Percentiles rank a stretch among this genome's conserved stretches.
These are phyloP conservation scores for Dothideomycetes sp. DNA, from an alignment of 2,329 filamentous ascomycete genomes.

Conservation along the genomic window DNA sequence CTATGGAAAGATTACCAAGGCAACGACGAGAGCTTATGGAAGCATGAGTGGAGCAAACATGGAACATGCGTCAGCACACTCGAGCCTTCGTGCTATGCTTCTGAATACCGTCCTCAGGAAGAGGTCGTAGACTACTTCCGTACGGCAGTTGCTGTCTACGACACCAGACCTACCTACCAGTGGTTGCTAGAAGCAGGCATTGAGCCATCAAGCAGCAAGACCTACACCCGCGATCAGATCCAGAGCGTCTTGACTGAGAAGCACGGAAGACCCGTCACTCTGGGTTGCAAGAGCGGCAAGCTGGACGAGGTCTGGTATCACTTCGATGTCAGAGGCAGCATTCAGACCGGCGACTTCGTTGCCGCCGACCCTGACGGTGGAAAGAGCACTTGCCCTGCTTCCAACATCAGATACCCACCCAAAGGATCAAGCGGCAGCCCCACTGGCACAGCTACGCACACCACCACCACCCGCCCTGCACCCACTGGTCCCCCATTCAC, in stretches of 20 bases:
- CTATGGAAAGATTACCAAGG: slow-evolving; percentile 65
- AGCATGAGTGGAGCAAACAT: slow-evolving; percentile 64
- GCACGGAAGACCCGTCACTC: slow-evolving; percentile 48
- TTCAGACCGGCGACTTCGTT: slow-evolving; percentile 54
- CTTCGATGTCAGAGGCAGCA: slow-evolving; percentile 51
- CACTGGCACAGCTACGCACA: slow-evolving; percentile 23
- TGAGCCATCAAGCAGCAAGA: slow-evolving; percentile 43
- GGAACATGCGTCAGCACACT: slow-evolving; percentile 66
- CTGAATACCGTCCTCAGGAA: slow-evolving; percentile 45
- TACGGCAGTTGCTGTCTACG: slow-evolving; percentile 56
- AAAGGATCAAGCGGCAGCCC: slow-evolving; percentile 35
- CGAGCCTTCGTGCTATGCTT: slow-evolving; percentile 51
- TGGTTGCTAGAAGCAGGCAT: slow-evolving; percentile 54
- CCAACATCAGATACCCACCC: slow-evolving; percentile 56
- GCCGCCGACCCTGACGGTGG: slow-evolving; percentile 46
- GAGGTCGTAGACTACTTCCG: slow-evolving; percentile 64
- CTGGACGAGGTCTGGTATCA: slow-evolving; percentile 53
- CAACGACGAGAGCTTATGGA: slow-evolving; percentile 56
- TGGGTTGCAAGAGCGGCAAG: slow-evolving; percentile 44
- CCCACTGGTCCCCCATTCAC: slow-evolving; percentile 36
- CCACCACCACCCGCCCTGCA: slow-evolving; percentile 1
- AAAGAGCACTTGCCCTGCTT: slow-evolving; percentile 52
- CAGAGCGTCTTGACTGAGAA: slow-evolving; percentile 47
- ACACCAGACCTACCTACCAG: slow-evolving; percentile 55
- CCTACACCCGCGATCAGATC: slow-evolving; percentile 52